Evolutionary conservation across 164 flowering plant genomes (phyloP), one percentile per base, ranked within the genome.

Genomic region (Stephania yunnanensis): DNA sequence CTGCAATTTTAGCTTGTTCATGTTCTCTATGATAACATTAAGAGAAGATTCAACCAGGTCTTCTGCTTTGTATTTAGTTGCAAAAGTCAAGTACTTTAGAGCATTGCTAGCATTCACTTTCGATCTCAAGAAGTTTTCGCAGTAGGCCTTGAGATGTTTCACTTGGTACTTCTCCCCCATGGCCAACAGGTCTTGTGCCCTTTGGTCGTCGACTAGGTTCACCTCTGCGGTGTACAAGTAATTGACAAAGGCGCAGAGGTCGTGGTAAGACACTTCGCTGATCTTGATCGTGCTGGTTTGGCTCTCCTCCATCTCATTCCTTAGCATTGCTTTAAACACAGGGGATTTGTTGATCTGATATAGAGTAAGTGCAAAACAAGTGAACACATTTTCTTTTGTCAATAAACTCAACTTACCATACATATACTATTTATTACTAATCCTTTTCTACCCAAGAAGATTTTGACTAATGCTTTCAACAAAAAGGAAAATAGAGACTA

Each of bases 301-400:
- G 78, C 93, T 89, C 80, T 94, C 98, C 78, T 88, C 90, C 98
- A 94, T 94, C 77, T 92, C 89, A 74, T 83, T 91, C 75, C 91
- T 97, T 53, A 94, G 85, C 98, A 94, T 94, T 10, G 97, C 98
- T 83, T 80, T 87, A 80, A 94, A 92, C 44, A 94, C 98, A 42
- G 95, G 97, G 12, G 98, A 93, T 55, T 91, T 89, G 78, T 86
- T 89, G 44, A 79, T 87, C 97, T 92, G 86, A 66, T 64, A 42
- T 1, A 36, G 42, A 2, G 4, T 36, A 36, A 4, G 2, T 36
- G 4, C 42, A 36, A 36, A 36, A 36, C 42, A 36, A 36, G 42
- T 36, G 42, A 36, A 36, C 42, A 36, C 42, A 36, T 36, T 36
- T 36, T 36, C 42, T 36, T 36, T 36, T 36, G 42, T 36, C 42